Conservation (phyloP, 768 basidiomycete genomes). For the Leccinum aurantiacum region DNA sequence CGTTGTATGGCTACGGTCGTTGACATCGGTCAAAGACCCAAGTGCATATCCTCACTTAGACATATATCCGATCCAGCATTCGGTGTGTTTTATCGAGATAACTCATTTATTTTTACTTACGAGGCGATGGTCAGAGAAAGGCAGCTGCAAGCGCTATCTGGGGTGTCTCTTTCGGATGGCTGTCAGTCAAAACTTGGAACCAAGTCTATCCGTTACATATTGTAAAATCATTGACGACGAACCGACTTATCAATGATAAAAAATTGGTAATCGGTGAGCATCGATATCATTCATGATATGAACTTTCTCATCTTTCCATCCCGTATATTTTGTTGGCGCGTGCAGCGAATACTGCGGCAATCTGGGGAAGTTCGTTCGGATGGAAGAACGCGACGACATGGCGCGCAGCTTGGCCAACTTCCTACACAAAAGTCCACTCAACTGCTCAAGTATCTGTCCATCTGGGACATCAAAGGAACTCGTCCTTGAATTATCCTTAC, state of each 20-base stretch:
- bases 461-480: conserved; percentile 5
- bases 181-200: conserved; percentile 19
- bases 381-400: conserved; percentile 18
- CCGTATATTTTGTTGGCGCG: conserved; percentile 48
- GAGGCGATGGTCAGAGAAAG: conserved; percentile 6
- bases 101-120: neutral
- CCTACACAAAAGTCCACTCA: neutral
- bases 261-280: conserved; percentile 2
- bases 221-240: neutral
- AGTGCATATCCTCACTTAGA: conserved; percentile 41
- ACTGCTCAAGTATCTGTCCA: neutral
- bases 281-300: neutral
- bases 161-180: conserved; percentile 24
- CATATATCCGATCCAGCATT: conserved; percentile 36
- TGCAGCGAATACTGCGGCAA: conserved; percentile 42
- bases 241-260: neutral
- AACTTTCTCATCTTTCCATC: conserved; percentile 33
- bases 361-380: conserved; percentile 31
- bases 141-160: conserved; percentile 6
- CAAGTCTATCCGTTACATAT: conserved; percentile 20
- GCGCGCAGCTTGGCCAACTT: conserved; percentile 20
- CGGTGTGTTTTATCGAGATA: conserved; percentile 9
- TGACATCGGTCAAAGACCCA: conserved; percentile 38
- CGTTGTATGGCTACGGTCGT: neutral
- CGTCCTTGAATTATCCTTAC: conserved; percentile 23